Percentiles rank a stretch among this genome's conserved stretches.
phyloP scores from a whole-genome alignment of 2,329 filamentous ascomycete genomes.

The Fusarium sarcochroum region DNA sequence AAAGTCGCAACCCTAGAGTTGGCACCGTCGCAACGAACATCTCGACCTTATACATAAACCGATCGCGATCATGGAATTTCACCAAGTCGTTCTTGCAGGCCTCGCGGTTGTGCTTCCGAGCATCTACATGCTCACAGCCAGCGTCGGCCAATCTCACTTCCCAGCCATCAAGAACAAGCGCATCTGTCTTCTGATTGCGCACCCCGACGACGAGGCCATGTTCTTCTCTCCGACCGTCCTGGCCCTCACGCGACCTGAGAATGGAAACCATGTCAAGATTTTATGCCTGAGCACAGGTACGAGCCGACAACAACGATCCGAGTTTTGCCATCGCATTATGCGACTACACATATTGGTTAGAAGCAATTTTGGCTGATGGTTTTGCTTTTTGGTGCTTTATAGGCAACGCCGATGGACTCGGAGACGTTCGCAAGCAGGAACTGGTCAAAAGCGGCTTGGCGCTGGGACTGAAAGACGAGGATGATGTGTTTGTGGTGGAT shows the following conservation, averaged over 20 bases:
- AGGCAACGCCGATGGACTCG: constrained; percentile 90
- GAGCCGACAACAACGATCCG: constrained; percentile 27
- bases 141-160: constrained; percentile 65
- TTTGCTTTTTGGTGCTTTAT: constrained; percentile 27
- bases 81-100: constrained; percentile 44
- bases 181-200: constrained; percentile 93
- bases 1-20: neutral
- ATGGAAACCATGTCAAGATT: constrained; percentile 94
- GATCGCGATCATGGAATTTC: constrained; percentile 39
- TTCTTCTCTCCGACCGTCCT: constrained; percentile 95
- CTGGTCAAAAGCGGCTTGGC: constrained; percentile 83
- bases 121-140: constrained; percentile 67
- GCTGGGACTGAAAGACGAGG: constrained; percentile 79
- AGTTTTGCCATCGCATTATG: constrained; percentile 25
- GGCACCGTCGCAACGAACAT: constrained; percentile 8
- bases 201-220: constrained; percentile 99
- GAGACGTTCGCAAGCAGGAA: constrained; percentile 85
- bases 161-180: constrained; percentile 84
- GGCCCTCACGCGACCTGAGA: constrained; percentile 82
- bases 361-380: constrained; percentile 40
- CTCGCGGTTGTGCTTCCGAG: constrained; percentile 59
- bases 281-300: constrained; percentile 89
- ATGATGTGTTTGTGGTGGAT: constrained; percentile 90
- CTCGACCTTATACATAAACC: constrained; percentile 1
- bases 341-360: constrained; percentile 25